phyloP scores from a whole-genome alignment of 768 basidiomycete species.

The Russula vinacea region DNA sequence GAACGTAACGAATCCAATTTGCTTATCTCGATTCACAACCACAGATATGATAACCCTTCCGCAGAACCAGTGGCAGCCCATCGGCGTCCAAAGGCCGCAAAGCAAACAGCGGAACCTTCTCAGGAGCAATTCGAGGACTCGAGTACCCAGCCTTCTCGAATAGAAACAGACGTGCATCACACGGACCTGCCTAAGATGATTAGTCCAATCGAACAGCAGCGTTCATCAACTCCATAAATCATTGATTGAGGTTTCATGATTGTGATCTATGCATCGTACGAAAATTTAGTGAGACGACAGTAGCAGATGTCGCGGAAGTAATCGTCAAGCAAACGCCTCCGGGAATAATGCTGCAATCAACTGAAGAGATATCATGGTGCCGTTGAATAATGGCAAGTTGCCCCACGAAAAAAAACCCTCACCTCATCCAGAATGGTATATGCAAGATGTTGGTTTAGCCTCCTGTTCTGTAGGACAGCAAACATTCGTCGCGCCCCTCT shows the following conservation, averaged over 20 bases:
- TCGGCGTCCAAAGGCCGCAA: constrained; percentile 40
- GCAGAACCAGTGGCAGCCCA: constrained; percentile 54
- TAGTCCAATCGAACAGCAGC: constrained; percentile 1
- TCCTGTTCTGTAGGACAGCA: constrained; percentile 86
- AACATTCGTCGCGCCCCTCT: constrained; percentile 91
- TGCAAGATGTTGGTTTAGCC: constrained; percentile 91
- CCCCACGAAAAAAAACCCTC: constrained; percentile 24
- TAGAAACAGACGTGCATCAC: neutral
- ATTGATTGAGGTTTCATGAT: neutral
- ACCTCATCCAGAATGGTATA: constrained; percentile 92
- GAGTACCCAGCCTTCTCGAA: neutral
- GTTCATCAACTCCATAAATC: neutral
- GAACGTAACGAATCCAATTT: neutral
- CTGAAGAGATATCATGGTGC: constrained; percentile 36
- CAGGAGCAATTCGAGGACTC: constrained; percentile 2
- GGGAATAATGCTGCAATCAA: constrained; percentile 61
- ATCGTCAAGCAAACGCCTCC: constrained; percentile 37
- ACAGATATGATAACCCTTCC: constrained; percentile 57
- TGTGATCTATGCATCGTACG: neutral
- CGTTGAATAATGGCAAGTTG: neutral
- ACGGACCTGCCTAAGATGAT: neutral
- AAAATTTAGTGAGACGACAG: neutral
- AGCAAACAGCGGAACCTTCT: constrained; percentile 2
- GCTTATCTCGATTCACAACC: neutral
- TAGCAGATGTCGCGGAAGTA: too few relatives aligned